A percentile compares a stretch with the other conserved stretches of the same genome.
phyloP scores from a whole-genome alignment of 148 eudicot species.

The Talinum fruticosum region DNA sequence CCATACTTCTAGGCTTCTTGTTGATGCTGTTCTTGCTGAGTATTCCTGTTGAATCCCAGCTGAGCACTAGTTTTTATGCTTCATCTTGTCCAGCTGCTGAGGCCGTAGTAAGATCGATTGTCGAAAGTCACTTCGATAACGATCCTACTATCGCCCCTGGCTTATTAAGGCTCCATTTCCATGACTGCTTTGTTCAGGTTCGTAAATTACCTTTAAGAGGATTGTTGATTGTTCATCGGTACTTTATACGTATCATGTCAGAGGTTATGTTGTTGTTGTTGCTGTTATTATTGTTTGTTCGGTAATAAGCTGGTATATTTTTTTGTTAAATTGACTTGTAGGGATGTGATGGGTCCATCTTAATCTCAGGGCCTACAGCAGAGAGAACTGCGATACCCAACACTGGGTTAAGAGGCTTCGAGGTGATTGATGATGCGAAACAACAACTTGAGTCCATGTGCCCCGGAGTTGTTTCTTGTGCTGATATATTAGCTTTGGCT shows the following conservation, averaged over 20 bases:
- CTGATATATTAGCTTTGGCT: slow-evolving; percentile 76
- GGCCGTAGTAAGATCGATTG: slow-evolving; percentile 52
- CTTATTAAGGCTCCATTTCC: slow-evolving; percentile 65
- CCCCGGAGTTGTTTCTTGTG: slow-evolving; percentile 76
- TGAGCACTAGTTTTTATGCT: slow-evolving; percentile 40
- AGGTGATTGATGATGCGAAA: slow-evolving; percentile 75
- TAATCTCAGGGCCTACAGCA: slow-evolving; percentile 49
- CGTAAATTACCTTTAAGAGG: no score
- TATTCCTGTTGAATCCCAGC: slow-evolving; percentile 31
- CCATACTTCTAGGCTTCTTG: slow-evolving; percentile 3
- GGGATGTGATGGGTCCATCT: slow-evolving; percentile 78
- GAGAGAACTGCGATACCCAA: slow-evolving; percentile 58
- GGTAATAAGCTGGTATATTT: background rate
- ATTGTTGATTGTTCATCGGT: no score
- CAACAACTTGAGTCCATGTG: slow-evolving; percentile 58
- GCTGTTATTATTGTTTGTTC: background rate
- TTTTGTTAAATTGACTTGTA: slow-evolving; percentile 16
- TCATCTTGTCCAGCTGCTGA: slow-evolving; percentile 53
- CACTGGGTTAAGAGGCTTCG: slow-evolving; percentile 58
- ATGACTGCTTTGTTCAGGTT: slow-evolving; percentile 80
- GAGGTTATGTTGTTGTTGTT: background rate
- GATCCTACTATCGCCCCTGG: slow-evolving; percentile 68
- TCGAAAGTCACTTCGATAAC: slow-evolving; percentile 38
- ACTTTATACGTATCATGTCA: no score
- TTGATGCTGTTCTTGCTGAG: slow-evolving; percentile 5